Percentiles rank a stretch among this genome's conserved stretches.
Conservation (phyloP, 192 early-diverging fungal species). For the Jimgerdemannia flammicorona region DNA sequence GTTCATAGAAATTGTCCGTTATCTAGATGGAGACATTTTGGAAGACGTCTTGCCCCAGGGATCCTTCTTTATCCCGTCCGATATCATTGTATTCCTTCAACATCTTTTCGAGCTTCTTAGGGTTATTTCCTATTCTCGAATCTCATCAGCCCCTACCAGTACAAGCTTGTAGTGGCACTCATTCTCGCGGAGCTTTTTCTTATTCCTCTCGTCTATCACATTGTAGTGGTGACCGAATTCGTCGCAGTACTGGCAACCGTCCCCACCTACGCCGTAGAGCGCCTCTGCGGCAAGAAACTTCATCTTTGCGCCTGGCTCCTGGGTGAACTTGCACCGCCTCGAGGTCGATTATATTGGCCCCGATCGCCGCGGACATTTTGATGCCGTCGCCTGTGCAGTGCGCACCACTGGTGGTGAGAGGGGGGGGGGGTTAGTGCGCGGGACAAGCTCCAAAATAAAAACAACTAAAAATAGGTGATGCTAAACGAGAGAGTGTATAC, state of each 20-base stretch:
- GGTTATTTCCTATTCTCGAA: slow-evolving; percentile 58
- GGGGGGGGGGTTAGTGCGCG: not conserved
- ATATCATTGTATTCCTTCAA: no score
- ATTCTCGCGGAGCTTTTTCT: slow-evolving; percentile 84
- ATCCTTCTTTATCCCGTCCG: slow-evolving; percentile 51
- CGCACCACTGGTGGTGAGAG: slow-evolving; percentile 18
- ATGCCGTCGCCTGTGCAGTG: slow-evolving; percentile 67
- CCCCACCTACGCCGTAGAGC: slow-evolving; percentile 90
- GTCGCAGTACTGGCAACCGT: slow-evolving; percentile 85
- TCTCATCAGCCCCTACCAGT: slow-evolving; percentile 84
- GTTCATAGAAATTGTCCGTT: slow-evolving; percentile 68
- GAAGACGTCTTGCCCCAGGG: slow-evolving; percentile 69
- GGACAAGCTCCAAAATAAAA: not conserved
- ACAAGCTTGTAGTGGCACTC: slow-evolving; percentile 92
- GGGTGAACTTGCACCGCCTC: slow-evolving; percentile 97
- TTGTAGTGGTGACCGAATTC: slow-evolving; percentile 93
- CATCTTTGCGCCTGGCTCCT: slow-evolving; percentile 83
- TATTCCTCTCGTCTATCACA: slow-evolving; percentile 87
- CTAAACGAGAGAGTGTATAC: not conserved
- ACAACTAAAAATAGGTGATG: not conserved
- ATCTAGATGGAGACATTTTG: slow-evolving; percentile 52
- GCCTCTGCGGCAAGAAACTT: slow-evolving; percentile 99
- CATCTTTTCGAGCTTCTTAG: slow-evolving; percentile 54
- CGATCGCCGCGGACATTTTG: slow-evolving; percentile 76
- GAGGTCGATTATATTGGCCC: slow-evolving; percentile 87